phyloP scores from a whole-genome alignment of 2,329 filamentous ascomycete genomes.

The Colletotrichum graminicola region DNA sequence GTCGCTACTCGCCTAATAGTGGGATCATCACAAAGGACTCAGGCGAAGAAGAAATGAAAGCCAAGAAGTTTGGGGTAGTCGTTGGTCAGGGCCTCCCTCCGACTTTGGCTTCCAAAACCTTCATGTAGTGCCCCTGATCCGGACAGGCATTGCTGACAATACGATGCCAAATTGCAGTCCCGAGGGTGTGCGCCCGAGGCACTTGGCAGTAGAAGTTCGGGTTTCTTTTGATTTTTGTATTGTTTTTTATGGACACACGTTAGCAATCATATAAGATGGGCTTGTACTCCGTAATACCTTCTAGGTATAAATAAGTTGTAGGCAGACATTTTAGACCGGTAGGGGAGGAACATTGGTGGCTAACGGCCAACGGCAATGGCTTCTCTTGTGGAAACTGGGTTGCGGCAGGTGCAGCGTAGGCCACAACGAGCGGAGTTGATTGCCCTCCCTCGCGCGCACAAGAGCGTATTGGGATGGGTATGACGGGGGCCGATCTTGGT shows the following conservation, averaged over 20 bases:
- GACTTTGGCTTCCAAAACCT: not conserved
- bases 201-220: constrained; percentile 20
- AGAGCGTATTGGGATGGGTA: not conserved
- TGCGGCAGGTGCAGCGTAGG: constrained; percentile 28
- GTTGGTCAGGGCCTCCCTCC: constrained; percentile 2
- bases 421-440: not conserved
- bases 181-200: constrained; percentile 26
- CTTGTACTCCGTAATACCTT: constrained; percentile 7
- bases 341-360: not conserved
- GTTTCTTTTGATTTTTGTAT: constrained; percentile 14
- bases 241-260: not conserved
- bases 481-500: constrained; percentile 27
- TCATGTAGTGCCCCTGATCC: constrained; percentile 27
- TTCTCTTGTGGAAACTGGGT: not conserved
- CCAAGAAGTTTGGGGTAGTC: constrained; percentile 1
- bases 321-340: not conserved
- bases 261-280: not conserved
- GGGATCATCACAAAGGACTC: constrained; percentile 27
- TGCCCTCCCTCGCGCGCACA: not conserved
- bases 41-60: constrained; percentile 31
- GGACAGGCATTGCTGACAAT: constrained; percentile 10
- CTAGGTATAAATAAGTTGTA: not conserved
- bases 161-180: constrained; percentile 39
- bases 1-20: not conserved
- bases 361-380: not conserved